A percentile compares a stretch with the other conserved stretches of the same genome.
phyloP scores from a whole-genome alignment of 2,329 filamentous ascomycete species.

The Neofusicoccum umdonicola region DNA sequence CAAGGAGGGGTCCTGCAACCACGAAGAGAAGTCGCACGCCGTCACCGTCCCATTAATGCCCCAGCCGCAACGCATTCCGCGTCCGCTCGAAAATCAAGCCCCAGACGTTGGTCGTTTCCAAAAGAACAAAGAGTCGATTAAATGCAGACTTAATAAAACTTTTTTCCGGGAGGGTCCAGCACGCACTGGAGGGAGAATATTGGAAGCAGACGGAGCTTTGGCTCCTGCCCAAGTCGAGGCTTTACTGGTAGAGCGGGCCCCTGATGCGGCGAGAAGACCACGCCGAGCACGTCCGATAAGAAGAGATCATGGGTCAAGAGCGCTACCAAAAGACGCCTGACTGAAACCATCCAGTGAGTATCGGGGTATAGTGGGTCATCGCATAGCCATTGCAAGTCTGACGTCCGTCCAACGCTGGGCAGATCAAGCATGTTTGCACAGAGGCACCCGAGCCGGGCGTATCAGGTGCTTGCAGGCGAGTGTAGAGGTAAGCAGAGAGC shows the following conservation, averaged over 20 bases:
- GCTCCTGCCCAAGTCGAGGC: background rate
- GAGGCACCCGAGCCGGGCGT: constrained; percentile 1
- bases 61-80: background rate
- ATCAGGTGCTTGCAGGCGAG: background rate
- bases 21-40: background rate
- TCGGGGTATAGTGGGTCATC: constrained; percentile 16
- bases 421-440: constrained; percentile 18
- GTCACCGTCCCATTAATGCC: background rate
- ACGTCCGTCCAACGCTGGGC: constrained; percentile 12
- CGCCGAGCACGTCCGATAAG: constrained; percentile 2
- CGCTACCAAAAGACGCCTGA: constrained; percentile 9
- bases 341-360: constrained; percentile 14
- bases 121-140: constrained; percentile 5
- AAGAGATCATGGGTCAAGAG: constrained; percentile 14
- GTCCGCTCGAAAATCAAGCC: background rate
- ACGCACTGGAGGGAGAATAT: background rate
- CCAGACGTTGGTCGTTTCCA: constrained; percentile 11
- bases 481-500: constrained; percentile 15
- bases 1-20: background rate
- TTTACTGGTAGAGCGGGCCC: background rate
- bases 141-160: constrained; percentile 6
- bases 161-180: constrained; percentile 4
- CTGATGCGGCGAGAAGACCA: background rate
- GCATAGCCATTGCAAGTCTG: constrained; percentile 18
- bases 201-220: background rate